A percentile compares a stretch with the other conserved stretches of the same genome.
These are phyloP conservation scores for Salix viminalis DNA, from an alignment of 345 rosid genomes.

Conservation along the genomic window DNA sequence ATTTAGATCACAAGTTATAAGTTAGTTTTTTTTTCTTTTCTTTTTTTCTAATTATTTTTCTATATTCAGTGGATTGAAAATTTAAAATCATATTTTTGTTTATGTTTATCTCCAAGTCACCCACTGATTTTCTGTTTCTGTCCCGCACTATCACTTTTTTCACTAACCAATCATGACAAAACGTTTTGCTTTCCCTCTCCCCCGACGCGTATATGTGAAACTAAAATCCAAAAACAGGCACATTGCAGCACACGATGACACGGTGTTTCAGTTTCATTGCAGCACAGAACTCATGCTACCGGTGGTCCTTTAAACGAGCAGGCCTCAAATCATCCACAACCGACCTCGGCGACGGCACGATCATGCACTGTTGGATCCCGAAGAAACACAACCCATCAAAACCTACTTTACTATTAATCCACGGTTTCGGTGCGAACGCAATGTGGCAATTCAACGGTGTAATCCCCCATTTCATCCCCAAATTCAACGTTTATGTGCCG, in stretches of 20 bases:
- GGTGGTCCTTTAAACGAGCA: slow-evolving; percentile 52
- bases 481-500: slow-evolving; percentile 81
- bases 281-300: slow-evolving; percentile 53
- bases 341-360: slow-evolving; percentile 79
- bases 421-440: slow-evolving; percentile 93
- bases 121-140: too few relatives aligned
- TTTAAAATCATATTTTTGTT: too few relatives aligned
- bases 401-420: slow-evolving; percentile 63
- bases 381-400: slow-evolving; percentile 33
- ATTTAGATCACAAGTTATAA: too few relatives aligned
- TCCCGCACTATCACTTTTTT: too few relatives aligned
- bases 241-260: slow-evolving; percentile 26
- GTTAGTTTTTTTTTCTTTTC: too few relatives aligned
- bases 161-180: too few relatives aligned
- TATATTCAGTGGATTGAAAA: too few relatives aligned
- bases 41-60: too few relatives aligned
- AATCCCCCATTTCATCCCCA: slow-evolving; percentile 45
- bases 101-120: too few relatives aligned
- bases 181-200: too few relatives aligned
- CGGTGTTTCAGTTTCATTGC: slow-evolving; percentile 63
- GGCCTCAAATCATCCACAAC: slow-evolving; percentile 70
- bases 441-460: slow-evolving; percentile 86
- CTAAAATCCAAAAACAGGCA: too few relatives aligned
- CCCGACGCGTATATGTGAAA: too few relatives aligned
- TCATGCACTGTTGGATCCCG: slow-evolving; percentile 86